Conservation (phyloP, 208 protist species). For the Trypanosoma caninum region DNA sequence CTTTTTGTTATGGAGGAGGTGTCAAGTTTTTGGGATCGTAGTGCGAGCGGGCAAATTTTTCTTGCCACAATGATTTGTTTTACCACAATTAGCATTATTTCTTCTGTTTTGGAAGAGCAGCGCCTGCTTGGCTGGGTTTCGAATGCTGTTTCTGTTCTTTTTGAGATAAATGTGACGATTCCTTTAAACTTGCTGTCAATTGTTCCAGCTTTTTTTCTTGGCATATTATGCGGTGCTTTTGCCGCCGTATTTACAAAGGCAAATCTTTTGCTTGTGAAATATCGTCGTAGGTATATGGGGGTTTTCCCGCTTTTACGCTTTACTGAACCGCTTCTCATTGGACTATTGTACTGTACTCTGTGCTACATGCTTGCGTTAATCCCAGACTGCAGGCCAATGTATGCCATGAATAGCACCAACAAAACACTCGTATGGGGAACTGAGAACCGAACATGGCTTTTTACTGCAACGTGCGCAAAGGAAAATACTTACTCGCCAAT, state of each 20-base stretch:
- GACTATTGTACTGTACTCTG: constrained; percentile 47
- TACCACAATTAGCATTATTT: constrained; percentile 76
- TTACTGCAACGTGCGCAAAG: constrained; percentile 64
- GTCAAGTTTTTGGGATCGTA: constrained; percentile 89
- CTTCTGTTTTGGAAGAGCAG: constrained; percentile 71
- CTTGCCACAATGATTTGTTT: constrained; percentile 90
- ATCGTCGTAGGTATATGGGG: constrained; percentile 48
- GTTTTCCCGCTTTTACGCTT: constrained; percentile 57
- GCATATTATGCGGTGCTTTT: constrained; percentile 69
- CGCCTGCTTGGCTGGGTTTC: constrained; percentile 77
- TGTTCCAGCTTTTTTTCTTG: constrained; percentile 83
- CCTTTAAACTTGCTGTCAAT: constrained; percentile 84
- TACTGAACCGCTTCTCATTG: constrained; percentile 66
- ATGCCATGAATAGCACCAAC: constrained; percentile 25
- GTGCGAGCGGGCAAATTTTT: constrained; percentile 92
- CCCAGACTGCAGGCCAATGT: constrained; percentile 35
- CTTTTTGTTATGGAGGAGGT: constrained; percentile 97
- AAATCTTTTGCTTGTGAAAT: constrained; percentile 83
- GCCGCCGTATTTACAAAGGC: constrained; percentile 88
- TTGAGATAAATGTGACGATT: constrained; percentile 85
- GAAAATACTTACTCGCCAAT: constrained; percentile 67
- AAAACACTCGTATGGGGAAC: constrained; percentile 73
- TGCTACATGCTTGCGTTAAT: constrained; percentile 51
- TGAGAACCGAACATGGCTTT: constrained; percentile 44
- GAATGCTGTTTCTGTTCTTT: constrained; percentile 81